Conservation (phyloP, 2,329 filamentous ascomycete genomes). For the Colletotrichum coccodes region DNA sequence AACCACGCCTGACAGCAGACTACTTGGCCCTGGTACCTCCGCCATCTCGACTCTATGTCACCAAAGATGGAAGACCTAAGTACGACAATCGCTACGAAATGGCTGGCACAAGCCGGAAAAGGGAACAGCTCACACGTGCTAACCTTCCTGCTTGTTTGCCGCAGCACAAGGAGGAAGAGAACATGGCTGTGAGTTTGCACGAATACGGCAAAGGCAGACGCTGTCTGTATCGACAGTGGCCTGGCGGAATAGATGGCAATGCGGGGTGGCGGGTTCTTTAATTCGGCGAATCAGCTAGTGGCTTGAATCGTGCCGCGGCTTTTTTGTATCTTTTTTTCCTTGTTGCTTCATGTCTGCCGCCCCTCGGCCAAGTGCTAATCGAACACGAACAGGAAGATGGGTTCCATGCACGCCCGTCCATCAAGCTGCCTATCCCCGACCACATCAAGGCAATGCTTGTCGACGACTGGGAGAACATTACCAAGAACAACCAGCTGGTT, state of each 20-base stretch:
- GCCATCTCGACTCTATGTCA: constrained; percentile 1
- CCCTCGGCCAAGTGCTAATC: not conserved
- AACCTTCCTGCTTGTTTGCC: not conserved
- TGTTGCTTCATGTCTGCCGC: not conserved
- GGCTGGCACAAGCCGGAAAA: not conserved
- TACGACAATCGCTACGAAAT: constrained; percentile 13
- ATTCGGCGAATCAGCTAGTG: constrained; percentile 6
- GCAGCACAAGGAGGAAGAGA: not conserved
- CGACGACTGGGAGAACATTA: constrained; percentile 99
- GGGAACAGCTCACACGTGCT: constrained; percentile 4
- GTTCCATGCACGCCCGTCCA: constrained; percentile 84
- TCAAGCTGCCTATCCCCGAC: constrained; percentile 88
- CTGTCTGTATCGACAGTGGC: not conserved
- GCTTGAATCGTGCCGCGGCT: not conserved
- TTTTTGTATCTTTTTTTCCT: not conserved
- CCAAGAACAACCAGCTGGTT: constrained; percentile 92
- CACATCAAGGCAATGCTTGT: constrained; percentile 91
- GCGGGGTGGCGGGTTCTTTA: not conserved
- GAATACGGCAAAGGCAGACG: not conserved
- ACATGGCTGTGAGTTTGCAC: not conserved
- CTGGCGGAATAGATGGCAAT: not conserved
- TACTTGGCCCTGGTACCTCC: not conserved
- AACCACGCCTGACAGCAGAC: constrained; percentile 25
- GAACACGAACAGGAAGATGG: constrained; percentile 77
- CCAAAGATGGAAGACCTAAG: constrained; percentile 18